Evolutionary conservation across 108 stramenopile genomes (phyloP).

Genomic region (Nitzschia sp.): DNA sequence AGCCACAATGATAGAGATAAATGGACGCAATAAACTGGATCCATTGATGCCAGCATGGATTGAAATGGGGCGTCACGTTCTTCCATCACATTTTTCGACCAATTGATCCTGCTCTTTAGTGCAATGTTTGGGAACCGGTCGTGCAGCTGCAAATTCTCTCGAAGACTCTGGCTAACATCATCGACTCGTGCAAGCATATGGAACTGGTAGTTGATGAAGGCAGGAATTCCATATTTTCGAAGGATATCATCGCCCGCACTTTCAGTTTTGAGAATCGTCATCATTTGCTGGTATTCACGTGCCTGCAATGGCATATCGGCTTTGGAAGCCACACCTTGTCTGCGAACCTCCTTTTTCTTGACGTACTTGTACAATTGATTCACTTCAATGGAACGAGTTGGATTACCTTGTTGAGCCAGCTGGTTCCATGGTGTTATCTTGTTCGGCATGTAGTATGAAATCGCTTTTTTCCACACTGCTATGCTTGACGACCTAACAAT

Average conservation of each 20-base stretch:
- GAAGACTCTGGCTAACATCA: conserved; percentile 1
- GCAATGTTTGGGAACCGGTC: conserved; percentile 6
- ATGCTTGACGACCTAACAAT: background rate
- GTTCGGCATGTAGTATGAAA: conserved; percentile 25
- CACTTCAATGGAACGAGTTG: conserved; percentile 1
- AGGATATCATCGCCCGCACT: background rate
- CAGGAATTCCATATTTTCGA: background rate
- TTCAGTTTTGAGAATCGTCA: no score
- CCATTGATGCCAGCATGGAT: conserved; percentile 5
- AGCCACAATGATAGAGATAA: background rate
- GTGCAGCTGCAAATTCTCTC: conserved; percentile 3
- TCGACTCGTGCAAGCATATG: conserved; percentile 23
- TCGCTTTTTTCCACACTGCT: background rate
- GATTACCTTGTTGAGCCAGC: conserved; percentile 4
- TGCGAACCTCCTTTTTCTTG: conserved; percentile 23
- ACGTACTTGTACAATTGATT: conserved; percentile 15
- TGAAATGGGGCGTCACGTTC: conserved; percentile 35
- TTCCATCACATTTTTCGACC: conserved; percentile 33
- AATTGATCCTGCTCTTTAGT: background rate
- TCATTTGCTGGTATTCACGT: background rate
- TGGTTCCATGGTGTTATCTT: background rate
- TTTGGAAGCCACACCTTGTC: conserved; percentile 19
- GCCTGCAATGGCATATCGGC: background rate
- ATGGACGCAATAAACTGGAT: conserved; percentile 17
- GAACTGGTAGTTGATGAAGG: no score